A percentile compares a stretch with the other conserved stretches of the same genome.
These are phyloP conservation scores for Chalaropsis ovoidea DNA, from an alignment of 2,329 filamentous ascomycete genomes.

Conservation along the genomic window DNA sequence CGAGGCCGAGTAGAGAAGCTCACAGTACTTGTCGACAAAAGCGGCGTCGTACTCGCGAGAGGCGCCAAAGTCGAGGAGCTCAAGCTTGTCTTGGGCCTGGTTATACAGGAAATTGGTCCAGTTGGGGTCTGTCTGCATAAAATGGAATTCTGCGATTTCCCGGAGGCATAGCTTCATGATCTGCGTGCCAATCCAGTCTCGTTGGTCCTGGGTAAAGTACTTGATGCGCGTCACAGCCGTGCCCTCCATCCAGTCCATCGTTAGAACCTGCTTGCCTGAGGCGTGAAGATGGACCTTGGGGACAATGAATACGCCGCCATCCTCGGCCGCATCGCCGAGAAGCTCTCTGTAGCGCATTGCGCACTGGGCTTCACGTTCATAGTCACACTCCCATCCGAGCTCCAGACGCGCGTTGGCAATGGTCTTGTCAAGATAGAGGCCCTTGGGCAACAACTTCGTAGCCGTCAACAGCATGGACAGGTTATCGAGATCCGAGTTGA, in stretches of 20 bases:
- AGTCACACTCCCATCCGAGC: conserved; percentile 95
- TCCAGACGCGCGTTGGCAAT: conserved; percentile 90
- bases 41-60: conserved; percentile 70
- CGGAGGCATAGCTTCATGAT: conserved; percentile 83
- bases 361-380: conserved; percentile 75
- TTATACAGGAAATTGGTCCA: conserved; percentile 99
- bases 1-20: conserved; percentile 69
- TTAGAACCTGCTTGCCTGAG: conserved; percentile 76
- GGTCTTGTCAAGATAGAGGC: conserved; percentile 90
- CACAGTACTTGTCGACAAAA: conserved; percentile 73
- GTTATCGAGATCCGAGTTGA: conserved; percentile 93
- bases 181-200: conserved; percentile 93
- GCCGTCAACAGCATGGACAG: conserved; percentile 82
- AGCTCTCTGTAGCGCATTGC: conserved; percentile 65
- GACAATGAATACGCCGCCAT: conserved; percentile 61
- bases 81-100: conserved; percentile 56
- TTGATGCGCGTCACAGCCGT: conserved; percentile 72
- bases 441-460: conserved; percentile 78
- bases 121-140: conserved; percentile 99
- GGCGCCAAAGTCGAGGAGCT: conserved; percentile 91
- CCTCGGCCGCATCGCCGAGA: conserved; percentile 46
- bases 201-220: conserved; percentile 67
- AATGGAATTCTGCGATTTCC: conserved; percentile 87
- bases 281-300: conserved; percentile 69
- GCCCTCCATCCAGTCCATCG: conserved; percentile 85